Evolutionary conservation across 257 asterid species (phyloP).

Genomic region (Solanum chmielewskii): DNA sequence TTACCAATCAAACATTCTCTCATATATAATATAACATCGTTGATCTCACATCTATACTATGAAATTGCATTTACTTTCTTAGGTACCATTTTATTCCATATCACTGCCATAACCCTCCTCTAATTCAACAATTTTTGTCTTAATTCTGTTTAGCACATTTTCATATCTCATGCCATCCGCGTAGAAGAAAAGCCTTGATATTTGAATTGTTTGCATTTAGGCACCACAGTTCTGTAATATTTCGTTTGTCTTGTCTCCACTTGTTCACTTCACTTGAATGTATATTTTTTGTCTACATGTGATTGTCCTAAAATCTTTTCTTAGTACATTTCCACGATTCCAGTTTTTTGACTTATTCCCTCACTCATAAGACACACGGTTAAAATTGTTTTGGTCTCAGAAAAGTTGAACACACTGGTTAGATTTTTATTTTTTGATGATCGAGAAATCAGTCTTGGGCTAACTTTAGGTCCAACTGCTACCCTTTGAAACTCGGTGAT

Average conservation of each 20-base stretch:
- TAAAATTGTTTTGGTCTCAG: background rate
- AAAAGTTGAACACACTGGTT: background rate
- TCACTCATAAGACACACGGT: background rate
- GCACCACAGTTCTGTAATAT: background rate
- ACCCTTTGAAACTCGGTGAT: background rate
- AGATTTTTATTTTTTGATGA: background rate
- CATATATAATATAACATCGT: background rate
- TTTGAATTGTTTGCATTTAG: background rate
- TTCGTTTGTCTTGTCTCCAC: background rate
- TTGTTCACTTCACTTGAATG: background rate
- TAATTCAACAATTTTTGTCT: background rate
- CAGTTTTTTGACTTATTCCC: background rate
- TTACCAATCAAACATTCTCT: background rate
- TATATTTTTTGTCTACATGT: background rate
- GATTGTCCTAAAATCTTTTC: background rate
- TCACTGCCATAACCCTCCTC: background rate
- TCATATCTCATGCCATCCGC: background rate
- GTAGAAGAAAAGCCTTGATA: background rate
- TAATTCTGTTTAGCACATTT: background rate
- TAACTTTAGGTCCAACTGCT: background rate
- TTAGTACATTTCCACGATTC: background rate
- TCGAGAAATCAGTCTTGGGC: background rate
- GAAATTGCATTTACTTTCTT: background rate
- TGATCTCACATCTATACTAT: background rate
- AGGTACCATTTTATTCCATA: background rate